Evolutionary conservation across 306 rosid genomes (phyloP).

Genomic region (Rubus idaeus): DNA sequence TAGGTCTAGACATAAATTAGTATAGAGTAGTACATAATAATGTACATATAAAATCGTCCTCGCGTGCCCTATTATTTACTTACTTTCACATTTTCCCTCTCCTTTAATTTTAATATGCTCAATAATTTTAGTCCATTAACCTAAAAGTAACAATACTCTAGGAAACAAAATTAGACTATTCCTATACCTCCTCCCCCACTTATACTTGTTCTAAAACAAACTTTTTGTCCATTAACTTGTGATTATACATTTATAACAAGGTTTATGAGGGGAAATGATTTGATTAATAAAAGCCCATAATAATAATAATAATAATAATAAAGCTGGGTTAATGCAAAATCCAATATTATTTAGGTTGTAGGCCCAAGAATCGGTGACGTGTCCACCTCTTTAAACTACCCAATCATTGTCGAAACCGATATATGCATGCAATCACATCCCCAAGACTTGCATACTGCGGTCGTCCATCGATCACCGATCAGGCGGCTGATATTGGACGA

Average conservation of each 20-base stretch:
- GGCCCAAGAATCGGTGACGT: constrained; percentile 27
- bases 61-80: no score
- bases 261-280: constrained; percentile 29
- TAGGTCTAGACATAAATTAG: neutral
- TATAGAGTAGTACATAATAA: neutral
- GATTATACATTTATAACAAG: neutral
- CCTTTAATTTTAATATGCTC: constrained; percentile 3
- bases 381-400: constrained; percentile 22
- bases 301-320: neutral
- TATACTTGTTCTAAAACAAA: neutral
- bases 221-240: neutral
- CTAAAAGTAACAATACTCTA: neutral
- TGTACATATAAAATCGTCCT: constrained; percentile 4
- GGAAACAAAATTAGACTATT: neutral
- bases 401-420: constrained; percentile 43
- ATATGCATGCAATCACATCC: constrained; percentile 3
- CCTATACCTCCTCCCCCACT: neutral
- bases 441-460: neutral
- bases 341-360: neutral
- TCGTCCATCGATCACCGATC: neutral
- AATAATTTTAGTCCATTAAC: constrained; percentile 25
- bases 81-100: constrained; percentile 7
- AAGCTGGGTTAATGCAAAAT: neutral
- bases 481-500: neutral
- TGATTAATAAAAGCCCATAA: constrained; percentile 10